Evolutionary conservation across 805 yeast species (phyloP).

Genomic region (Candida silvicultrix): DNA sequence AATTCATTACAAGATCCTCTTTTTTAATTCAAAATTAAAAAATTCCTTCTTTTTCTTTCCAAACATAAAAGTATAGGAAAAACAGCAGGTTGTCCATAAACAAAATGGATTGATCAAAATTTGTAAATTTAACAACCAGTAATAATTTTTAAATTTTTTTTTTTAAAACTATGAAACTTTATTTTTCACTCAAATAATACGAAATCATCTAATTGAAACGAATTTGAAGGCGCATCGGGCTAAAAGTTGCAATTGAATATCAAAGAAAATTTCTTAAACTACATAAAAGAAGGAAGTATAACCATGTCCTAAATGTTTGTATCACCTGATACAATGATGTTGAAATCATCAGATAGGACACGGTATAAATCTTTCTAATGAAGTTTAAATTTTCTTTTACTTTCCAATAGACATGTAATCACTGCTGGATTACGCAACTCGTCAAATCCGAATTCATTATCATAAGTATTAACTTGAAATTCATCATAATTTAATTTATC

Average conservation of each 20-base stretch:
- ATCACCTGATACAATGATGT: slow-evolving; percentile 6
- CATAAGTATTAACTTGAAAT: slow-evolving; percentile 16
- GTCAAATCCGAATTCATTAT: slow-evolving; percentile 30
- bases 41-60: background rate
- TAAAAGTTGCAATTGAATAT: slow-evolving; percentile 7
- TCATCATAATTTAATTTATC: slow-evolving; percentile 13
- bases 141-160: too few relatives aligned
- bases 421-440: slow-evolving; percentile 42
- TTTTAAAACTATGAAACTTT: too few relatives aligned
- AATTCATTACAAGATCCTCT: background rate
- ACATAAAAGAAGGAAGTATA: background rate
- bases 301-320: slow-evolving; percentile 4
- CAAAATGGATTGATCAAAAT: too few relatives aligned
- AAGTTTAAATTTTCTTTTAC: too few relatives aligned
- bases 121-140: too few relatives aligned
- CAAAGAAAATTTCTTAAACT: too few relatives aligned
- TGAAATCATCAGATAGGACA: slow-evolving; percentile 2
- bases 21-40: too few relatives aligned
- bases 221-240: slow-evolving; percentile 28
- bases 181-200: slow-evolving; percentile 14
- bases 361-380: background rate
- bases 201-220: slow-evolving; percentile 26
- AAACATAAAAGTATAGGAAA: too few relatives aligned
- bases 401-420: slow-evolving; percentile 22
- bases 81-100: background rate